These are phyloP conservation scores for Candida loeiensis DNA, from an alignment of 805 yeast genomes.

Conservation along the genomic window DNA sequence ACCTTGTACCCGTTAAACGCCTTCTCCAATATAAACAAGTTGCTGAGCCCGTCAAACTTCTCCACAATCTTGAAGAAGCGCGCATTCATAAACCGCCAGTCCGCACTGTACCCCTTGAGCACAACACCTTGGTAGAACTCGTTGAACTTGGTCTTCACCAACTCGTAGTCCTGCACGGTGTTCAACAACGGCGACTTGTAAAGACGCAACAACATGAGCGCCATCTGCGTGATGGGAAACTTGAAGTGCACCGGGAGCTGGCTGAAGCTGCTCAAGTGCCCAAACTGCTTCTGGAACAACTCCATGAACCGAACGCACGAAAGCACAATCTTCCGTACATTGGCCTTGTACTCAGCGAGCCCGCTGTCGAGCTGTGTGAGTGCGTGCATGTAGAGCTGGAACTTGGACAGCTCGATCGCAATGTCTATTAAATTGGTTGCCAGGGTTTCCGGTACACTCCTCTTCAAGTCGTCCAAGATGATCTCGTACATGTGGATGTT, in stretches of 20 bases:
- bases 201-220: conserved; percentile 30
- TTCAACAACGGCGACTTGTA: conserved; percentile 30
- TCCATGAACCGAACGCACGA: conserved; percentile 23
- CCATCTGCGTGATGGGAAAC: conserved; percentile 34
- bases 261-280: conserved; percentile 18
- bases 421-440: conserved; percentile 25
- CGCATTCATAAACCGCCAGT: conserved; percentile 24
- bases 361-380: conserved; percentile 19
- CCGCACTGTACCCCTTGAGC: conserved; percentile 13
- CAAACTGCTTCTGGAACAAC: conserved; percentile 21
- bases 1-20: conserved; percentile 22
- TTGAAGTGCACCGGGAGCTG: conserved; percentile 41
- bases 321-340: conserved; percentile 24
- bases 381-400: conserved; percentile 37
- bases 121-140: conserved; percentile 18
- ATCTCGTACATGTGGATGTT: conserved; percentile 43
- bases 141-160: conserved; percentile 23
- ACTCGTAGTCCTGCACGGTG: conserved; percentile 21
- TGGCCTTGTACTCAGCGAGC: conserved; percentile 25
- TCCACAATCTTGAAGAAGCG: conserved; percentile 22
- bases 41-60: conserved; percentile 21
- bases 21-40: conserved; percentile 10
- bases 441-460: conserved; percentile 12
- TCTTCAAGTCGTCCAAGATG: conserved; percentile 30
- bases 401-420: conserved; percentile 34